Percentiles rank a stretch among this genome's conserved stretches.
These are phyloP conservation scores for Boletus reticulatus DNA, from an alignment of 768 basidiomycete species.

Conservation along the genomic window DNA sequence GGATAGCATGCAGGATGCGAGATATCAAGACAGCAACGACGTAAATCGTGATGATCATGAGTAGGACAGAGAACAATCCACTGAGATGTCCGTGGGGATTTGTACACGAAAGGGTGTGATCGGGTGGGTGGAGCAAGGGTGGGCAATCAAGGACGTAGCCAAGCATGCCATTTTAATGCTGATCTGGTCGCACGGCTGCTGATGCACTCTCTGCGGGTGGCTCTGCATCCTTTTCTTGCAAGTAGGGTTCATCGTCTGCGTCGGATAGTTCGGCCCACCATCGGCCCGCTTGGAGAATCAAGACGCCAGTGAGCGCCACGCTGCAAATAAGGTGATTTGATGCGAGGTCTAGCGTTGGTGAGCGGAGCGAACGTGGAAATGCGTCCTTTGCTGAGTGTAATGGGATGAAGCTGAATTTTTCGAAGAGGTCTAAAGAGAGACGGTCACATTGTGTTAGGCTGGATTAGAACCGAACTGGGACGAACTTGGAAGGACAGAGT, in stretches of 20 bases:
- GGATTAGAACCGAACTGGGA: conserved; percentile 3
- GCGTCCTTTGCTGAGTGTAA: conserved; percentile 48
- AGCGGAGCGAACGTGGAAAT: conserved; percentile 62
- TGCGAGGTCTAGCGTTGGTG: conserved; percentile 72
- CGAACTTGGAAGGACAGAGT: conserved; percentile 80
- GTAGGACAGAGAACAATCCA: not conserved
- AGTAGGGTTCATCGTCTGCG: conserved; percentile 45
- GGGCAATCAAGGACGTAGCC: not conserved
- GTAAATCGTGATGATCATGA: conserved; percentile 25
- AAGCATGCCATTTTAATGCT: conserved; percentile 8
- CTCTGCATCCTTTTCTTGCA: conserved; percentile 30
- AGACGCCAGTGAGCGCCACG: conserved; percentile 84
- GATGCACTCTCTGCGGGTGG: conserved; percentile 11
- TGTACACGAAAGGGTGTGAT: conserved; percentile 3
- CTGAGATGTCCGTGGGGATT: conserved; percentile 3
- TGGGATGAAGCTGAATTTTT: conserved; percentile 60
- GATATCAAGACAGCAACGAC: conserved; percentile 28
- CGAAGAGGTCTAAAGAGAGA: conserved; percentile 46
- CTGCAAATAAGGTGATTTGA: conserved; percentile 84
- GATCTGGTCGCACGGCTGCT: not conserved
- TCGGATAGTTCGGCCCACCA: conserved; percentile 83
- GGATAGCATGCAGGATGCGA: conserved; percentile 22
- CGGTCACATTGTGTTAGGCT: conserved; percentile 5
- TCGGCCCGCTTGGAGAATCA: conserved; percentile 78
- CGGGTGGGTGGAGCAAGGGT: not conserved